Base-by-base conservation (phyloP, 139 green algal genomes). In the Monoraphidium neglectum region DNA sequence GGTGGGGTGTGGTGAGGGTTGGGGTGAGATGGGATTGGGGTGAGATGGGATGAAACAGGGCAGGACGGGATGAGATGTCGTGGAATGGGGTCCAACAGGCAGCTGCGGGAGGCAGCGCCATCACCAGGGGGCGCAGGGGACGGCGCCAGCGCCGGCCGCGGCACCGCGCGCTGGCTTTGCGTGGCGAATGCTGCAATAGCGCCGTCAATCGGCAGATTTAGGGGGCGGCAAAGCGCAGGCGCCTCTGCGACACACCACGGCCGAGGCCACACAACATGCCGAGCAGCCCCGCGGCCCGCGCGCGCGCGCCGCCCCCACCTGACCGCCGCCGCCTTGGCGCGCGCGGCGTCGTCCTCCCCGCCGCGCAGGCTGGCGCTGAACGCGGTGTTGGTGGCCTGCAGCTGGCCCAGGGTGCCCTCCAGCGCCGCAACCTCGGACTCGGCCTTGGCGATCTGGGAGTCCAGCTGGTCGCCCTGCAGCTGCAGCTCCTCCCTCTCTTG, bases 401-500 rank as follows among this genome's bases (percentile, higher is more conserved):
- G 75, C 85, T 92, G 85, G n/a, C 40, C 61, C 33, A 95, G 71
- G 12, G 89, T 93, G 33, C 79, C 75, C 83, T 91, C 86, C 64
- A 95, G 81, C 46, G 87, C 88, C 21, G 81, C 81, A 68, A 93
- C 56, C 54, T 81, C 53, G 32, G 38, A 32, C 69, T 87, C 81
- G 38, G 77, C 77, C 40, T 81, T 71, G 2, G 76, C 82, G 38
- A 95, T 93, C 49, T 86, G 67, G 35, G 76, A 68, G 70, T 95
- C 89, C 56, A 95, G 72, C 36, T 79, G 64, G 60, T 94, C 89
- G 47, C 85, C 85, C 64, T 90, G 65, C 2, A 81, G 76, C 81
- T 91, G 87, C 77, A 97, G 87, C 87, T 93, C 89, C 86, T 97
- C 89, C 1, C 89, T 79, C 83, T 97, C 91, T 81, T 93, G 87